Conservation (phyloP, 805 yeast species). For the Candida hispaniensis region DNA sequence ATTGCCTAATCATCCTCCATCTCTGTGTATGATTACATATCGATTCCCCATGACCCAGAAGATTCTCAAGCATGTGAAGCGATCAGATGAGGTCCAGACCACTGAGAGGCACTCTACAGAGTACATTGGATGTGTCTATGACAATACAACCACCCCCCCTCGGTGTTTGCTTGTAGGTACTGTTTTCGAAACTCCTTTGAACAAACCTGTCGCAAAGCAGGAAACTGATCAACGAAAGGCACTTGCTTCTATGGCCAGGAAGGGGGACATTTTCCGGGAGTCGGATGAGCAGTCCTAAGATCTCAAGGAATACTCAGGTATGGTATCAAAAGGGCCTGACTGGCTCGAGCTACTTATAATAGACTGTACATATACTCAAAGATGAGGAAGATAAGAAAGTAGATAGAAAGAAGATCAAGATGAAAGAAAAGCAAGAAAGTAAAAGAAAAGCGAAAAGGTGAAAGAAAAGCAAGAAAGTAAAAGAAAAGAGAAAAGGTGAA, state of each 20-base stretch:
- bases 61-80: slow-evolving; percentile 39
- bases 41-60: slow-evolving; percentile 53
- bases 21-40: slow-evolving; percentile 50
- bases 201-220: slow-evolving; percentile 28
- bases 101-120: slow-evolving; percentile 47
- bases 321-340: too few species aligned
- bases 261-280: slow-evolving; percentile 31
- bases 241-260: slow-evolving; percentile 28
- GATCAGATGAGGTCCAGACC: slow-evolving; percentile 37
- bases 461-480: too few species aligned
- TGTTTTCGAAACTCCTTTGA: slow-evolving; percentile 44
- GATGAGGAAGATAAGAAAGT: too few species aligned
- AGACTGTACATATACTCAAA: too few species aligned
- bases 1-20: slow-evolving; percentile 43
- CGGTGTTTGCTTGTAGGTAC: slow-evolving; percentile 53
- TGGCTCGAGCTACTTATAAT: too few species aligned
- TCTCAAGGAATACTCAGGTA: too few species aligned
- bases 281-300: slow-evolving; percentile 23
- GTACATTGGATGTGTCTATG: slow-evolving; percentile 50
- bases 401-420: too few species aligned
- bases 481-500: too few species aligned
- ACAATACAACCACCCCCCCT: slow-evolving; percentile 43
- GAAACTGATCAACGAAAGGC: slow-evolving; percentile 21
- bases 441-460: too few species aligned
- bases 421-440: too few species aligned